Evolutionary conservation across 2,329 filamentous ascomycete genomes (phyloP).

Genomic region (Aspergillus tanneri): DNA sequence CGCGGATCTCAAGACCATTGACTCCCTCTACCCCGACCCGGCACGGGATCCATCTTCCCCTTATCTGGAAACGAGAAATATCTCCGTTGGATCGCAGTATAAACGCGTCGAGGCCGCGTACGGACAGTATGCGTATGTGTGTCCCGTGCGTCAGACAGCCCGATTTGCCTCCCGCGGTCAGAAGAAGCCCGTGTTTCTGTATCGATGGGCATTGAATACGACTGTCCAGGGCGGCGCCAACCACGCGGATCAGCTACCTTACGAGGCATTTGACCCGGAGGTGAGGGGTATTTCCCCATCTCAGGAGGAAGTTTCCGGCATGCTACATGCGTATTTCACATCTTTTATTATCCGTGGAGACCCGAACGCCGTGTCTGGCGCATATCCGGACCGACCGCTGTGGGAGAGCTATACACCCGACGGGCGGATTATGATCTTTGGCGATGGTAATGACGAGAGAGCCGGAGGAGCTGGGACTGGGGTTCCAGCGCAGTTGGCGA

Average conservation of each 20-base stretch:
- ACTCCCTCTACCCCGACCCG: slow-evolving; percentile 64
- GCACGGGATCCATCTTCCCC: slow-evolving; percentile 33
- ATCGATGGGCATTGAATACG: slow-evolving; percentile 55
- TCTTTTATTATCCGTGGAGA: slow-evolving; percentile 51
- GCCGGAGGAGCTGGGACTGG: slow-evolving; percentile 43
- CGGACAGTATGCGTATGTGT: slow-evolving; percentile 52
- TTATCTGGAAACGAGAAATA: slow-evolving; percentile 24
- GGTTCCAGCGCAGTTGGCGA: slow-evolving; percentile 41
- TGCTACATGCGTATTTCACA: slow-evolving; percentile 49
- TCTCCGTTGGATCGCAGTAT: slow-evolving; percentile 51
- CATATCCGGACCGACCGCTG: slow-evolving; percentile 29
- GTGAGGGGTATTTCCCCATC: slow-evolving; percentile 37
- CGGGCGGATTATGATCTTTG: slow-evolving; percentile 46
- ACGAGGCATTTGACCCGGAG: slow-evolving; percentile 45
- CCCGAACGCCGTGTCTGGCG: slow-evolving; percentile 41
- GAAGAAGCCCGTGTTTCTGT: slow-evolving; percentile 48
- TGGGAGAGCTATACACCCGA: slow-evolving; percentile 40
- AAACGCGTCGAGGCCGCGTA: slow-evolving; percentile 53
- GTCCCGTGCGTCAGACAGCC: slow-evolving; percentile 50
- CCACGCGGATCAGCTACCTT: slow-evolving; percentile 52
- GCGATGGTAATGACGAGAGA: slow-evolving; percentile 51
- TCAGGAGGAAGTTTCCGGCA: slow-evolving; percentile 46
- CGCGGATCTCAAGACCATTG: slow-evolving; percentile 55
- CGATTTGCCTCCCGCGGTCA: slow-evolving; percentile 35
- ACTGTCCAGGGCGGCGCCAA: slow-evolving; percentile 47